phyloP scores from a whole-genome alignment of 805 yeast genomes.

The Candida tammaniensis region DNA sequence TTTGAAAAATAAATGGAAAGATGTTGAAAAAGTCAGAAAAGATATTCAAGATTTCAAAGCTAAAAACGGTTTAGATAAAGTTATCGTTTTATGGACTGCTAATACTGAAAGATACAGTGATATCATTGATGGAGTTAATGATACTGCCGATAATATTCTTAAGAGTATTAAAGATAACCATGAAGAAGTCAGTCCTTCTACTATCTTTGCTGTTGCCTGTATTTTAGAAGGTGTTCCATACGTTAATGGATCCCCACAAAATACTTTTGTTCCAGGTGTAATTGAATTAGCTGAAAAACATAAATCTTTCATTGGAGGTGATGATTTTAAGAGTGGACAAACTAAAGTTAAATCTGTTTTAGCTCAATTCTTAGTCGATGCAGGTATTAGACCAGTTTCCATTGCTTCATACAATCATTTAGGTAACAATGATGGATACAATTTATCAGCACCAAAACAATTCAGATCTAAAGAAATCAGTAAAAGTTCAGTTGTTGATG shows the following conservation, averaged over 20 bases:
- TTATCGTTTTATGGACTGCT: constrained; percentile 94
- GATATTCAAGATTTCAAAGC: constrained; percentile 80
- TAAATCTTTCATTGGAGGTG: constrained; percentile 86
- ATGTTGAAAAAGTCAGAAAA: constrained; percentile 79
- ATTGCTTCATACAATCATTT: constrained; percentile 95
- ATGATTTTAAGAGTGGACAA: constrained; percentile 96
- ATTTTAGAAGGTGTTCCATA: constrained; percentile 86
- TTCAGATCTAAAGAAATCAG: constrained; percentile 95
- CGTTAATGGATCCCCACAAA: constrained; percentile 96
- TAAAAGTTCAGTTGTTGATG: constrained; percentile 89
- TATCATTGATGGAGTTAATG: constrained; percentile 75
- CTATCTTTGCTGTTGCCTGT: constrained; percentile 91
- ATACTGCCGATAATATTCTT: constrained; percentile 78
- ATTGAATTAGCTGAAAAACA: constrained; percentile 82
- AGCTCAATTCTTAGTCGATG: constrained; percentile 94
- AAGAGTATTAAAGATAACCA: constrained; percentile 74
- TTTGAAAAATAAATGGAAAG: constrained; percentile 75
- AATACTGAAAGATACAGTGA: constrained; percentile 93
- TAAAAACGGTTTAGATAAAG: constrained; percentile 74
- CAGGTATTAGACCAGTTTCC: constrained; percentile 93
- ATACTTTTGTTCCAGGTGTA: constrained; percentile 95
- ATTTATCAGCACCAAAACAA: constrained; percentile 87
- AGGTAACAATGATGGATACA: constrained; percentile 95
- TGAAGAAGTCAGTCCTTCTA: constrained; percentile 84
- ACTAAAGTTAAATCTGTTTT: constrained; percentile 94